Evolutionary conservation across 371 early-diverging fungal genomes (phyloP), one percentile per base, ranked within the genome.

Genomic region (Rhizopus delemar): DNA sequence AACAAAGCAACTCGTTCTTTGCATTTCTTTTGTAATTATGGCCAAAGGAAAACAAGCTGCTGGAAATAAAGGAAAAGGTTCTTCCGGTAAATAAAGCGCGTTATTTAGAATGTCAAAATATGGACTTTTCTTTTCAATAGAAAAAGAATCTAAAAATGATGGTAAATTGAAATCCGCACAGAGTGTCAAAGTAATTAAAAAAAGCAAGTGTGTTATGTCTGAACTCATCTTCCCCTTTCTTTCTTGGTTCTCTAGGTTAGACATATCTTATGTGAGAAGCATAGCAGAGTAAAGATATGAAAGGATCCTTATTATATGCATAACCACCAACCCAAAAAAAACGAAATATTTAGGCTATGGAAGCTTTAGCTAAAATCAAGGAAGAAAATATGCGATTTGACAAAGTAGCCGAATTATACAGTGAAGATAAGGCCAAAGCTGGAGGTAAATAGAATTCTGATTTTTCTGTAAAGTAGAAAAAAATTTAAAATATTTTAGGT

Each of bases 191-290:
- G 86, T 81, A 74, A 56, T 38, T 12, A 38, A 38, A 15, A 6
- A 33, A 29, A 8, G 15, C 15, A 46, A 50, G 34, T 38, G 4
- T 8, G 8, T 38, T 11, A 1, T 22, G 22, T 22, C 22, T 22
- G 22, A 22, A 22, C 22, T 22, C 22, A 22, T 2, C 22, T 22
- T 2, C 22, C 22, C 22, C 22, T 22, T 22, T 22, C 22, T 22
- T 22, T 22, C 5, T 2, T 34, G 9, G 11, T 5, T 56, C 39
- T n/a, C 12, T 67, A 86, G 86, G 88, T 90, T 50, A 84, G 93
- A 41, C 93, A 93, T 68, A 93, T 93, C 56, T 77, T 93, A n/a
- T 93, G 93, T 66, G 91, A 89, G 66, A 93, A 91, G 65, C 91
- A 90, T 41, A 66, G 78, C 56, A 89, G 80, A 74, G 87, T 80